Conservation (phyloP, 2,329 filamentous ascomycete species). For the Colletotrichum incanum region DNA sequence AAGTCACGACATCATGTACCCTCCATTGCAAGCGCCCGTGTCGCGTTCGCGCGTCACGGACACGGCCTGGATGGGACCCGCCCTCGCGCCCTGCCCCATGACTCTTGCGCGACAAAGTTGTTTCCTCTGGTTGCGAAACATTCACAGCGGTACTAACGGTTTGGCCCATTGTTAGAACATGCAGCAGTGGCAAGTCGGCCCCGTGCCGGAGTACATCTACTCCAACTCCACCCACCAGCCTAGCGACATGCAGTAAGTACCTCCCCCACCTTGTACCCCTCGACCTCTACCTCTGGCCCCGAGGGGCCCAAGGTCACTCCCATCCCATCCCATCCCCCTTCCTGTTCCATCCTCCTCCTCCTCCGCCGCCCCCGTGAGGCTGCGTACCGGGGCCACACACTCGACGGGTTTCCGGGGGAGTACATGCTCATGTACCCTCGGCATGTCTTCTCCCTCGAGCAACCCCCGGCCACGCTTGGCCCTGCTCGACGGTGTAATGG, state of each 20-base stretch:
- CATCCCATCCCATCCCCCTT: slow-evolving; percentile 46
- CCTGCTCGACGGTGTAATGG: slow-evolving; percentile 20
- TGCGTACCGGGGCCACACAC: slow-evolving; percentile 27
- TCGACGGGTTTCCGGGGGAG: slow-evolving; percentile 11
- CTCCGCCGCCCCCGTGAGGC: slow-evolving; percentile 38
- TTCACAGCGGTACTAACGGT: slow-evolving; percentile 40
- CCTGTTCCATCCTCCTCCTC: slow-evolving; percentile 47
- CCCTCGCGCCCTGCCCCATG: slow-evolving; percentile 30
- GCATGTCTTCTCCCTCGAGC: slow-evolving; percentile 27
- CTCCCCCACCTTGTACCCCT: slow-evolving; percentile 52
- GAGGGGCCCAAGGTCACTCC: slow-evolving; percentile 23
- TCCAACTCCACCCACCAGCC: slow-evolving; percentile 66
- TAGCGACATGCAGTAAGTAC: slow-evolving; percentile 74
- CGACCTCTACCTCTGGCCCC: slow-evolving; percentile 21
- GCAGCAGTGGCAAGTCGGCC: slow-evolving; percentile 75
- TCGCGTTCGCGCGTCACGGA: slow-evolving; percentile 37
- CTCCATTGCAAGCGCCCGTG: slow-evolving; percentile 14
- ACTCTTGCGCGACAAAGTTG: slow-evolving; percentile 37
- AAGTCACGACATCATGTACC: slow-evolving; percentile 34
- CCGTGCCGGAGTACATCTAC: slow-evolving; percentile 73
- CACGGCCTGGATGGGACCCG: slow-evolving; percentile 2
- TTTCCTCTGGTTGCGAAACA: slow-evolving; percentile 38
- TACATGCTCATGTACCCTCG: slow-evolving; percentile 38
- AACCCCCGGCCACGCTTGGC: slow-evolving; percentile 33
- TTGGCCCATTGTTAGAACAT: slow-evolving; percentile 61